Evolutionary conservation across 495 filamentous ascomycete genomes (phyloP).

Genomic region (Aspergillus conjunctus): DNA sequence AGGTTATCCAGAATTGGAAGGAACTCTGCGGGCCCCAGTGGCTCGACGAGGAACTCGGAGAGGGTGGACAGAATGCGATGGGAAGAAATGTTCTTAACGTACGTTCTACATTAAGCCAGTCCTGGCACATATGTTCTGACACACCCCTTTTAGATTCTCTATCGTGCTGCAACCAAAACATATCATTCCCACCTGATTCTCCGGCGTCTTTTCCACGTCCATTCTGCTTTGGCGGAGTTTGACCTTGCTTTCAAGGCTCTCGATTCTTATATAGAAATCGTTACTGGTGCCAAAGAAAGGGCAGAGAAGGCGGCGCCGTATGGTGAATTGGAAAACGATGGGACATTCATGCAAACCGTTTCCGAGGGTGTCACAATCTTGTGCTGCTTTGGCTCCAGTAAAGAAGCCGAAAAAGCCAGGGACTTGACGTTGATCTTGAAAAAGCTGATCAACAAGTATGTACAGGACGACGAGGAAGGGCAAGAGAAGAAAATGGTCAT

Average conservation of each 20-base stretch:
- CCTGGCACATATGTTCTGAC: slow-evolving; percentile 9
- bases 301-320: slow-evolving; percentile 79
- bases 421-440: slow-evolving; percentile 66
- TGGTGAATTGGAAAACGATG: slow-evolving; percentile 74
- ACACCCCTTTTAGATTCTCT: slow-evolving; percentile 60
- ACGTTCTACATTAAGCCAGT: slow-evolving; percentile 31
- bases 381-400: slow-evolving; percentile 73
- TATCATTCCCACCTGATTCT: slow-evolving; percentile 90
- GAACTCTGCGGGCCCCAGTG: slow-evolving; percentile 73
- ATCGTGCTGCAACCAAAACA: slow-evolving; percentile 84
- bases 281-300: slow-evolving; percentile 76
- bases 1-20: slow-evolving; percentile 82
- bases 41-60: slow-evolving; percentile 73
- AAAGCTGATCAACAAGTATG: slow-evolving; percentile 59
- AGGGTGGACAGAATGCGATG: slow-evolving; percentile 71
- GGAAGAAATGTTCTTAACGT: slow-evolving; percentile 73
- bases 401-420: slow-evolving; percentile 76
- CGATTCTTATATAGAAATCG: slow-evolving; percentile 85
- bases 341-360: slow-evolving; percentile 70
- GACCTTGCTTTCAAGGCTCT: slow-evolving; percentile 83
- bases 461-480: slow-evolving; percentile 36
- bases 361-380: slow-evolving; percentile 76
- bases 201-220: slow-evolving; percentile 84
- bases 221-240: slow-evolving; percentile 83
- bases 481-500: slow-evolving; percentile 33